phyloP scores from a whole-genome alignment of 148 eudicot genomes.

The Diospyros lotus region DNA sequence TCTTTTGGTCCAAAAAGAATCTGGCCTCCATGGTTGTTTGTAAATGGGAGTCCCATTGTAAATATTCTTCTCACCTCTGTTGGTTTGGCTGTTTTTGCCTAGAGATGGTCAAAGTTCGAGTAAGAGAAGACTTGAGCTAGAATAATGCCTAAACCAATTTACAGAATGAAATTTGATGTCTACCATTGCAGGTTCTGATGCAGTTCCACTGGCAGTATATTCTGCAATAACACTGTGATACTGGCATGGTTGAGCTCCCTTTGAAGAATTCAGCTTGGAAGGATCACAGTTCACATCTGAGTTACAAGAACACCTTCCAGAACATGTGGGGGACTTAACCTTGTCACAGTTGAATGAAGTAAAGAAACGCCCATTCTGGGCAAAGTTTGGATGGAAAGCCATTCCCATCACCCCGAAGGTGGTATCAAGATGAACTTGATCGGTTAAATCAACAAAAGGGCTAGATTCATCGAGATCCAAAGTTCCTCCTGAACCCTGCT shows the following conservation, averaged over 20 bases:
- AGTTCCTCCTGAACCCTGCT: slow-evolving; percentile 54
- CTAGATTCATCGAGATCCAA: slow-evolving; percentile 63
- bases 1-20: slow-evolving; percentile 77
- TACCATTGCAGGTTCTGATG: slow-evolving; percentile 61
- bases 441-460: slow-evolving; percentile 87
- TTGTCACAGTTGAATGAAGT: slow-evolving; percentile 86
- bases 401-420: slow-evolving; percentile 87
- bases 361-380: slow-evolving; percentile 73
- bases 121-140: background rate
- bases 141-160: no score
- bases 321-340: slow-evolving; percentile 56
- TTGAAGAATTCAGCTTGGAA: slow-evolving; percentile 41
- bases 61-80: slow-evolving; percentile 70
- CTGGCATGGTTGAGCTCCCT: slow-evolving; percentile 52
- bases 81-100: slow-evolving; percentile 62
- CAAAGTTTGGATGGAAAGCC: slow-evolving; percentile 86
- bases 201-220: slow-evolving; percentile 71
- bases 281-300: slow-evolving; percentile 90
- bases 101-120: background rate
- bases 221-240: slow-evolving; percentile 76
- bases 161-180: slow-evolving; percentile 3
- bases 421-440: slow-evolving; percentile 69
- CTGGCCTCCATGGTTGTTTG: slow-evolving; percentile 69
- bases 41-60: slow-evolving; percentile 75
- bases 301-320: slow-evolving; percentile 89